These are phyloP conservation scores for Eimeria nieschulzi DNA, from an alignment of 169 alveolate genomes.

Conservation along the genomic window DNA sequence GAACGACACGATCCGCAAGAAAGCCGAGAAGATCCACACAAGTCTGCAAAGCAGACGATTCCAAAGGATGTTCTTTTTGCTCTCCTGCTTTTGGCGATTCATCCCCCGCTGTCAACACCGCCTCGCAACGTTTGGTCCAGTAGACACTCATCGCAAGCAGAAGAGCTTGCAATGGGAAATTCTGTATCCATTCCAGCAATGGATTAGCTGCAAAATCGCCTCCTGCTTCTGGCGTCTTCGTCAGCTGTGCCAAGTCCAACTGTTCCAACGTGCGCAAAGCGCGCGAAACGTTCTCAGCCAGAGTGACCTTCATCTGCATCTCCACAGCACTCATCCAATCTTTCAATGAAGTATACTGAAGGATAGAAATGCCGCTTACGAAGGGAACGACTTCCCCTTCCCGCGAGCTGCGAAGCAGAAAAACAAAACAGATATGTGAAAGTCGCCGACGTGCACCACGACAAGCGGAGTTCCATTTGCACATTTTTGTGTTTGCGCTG, in stretches of 20 bases:
- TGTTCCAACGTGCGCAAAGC: conserved; percentile 81
- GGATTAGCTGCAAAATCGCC: conserved; percentile 2
- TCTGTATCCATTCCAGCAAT: conserved; percentile 81
- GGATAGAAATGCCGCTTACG: conserved; percentile 83
- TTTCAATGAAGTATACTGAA: conserved; percentile 89
- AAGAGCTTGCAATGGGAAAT: conserved; percentile 90
- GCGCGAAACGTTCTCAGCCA: conserved; percentile 86
- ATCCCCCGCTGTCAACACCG: conserved; percentile 68
- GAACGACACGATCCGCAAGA: conserved; percentile 92
- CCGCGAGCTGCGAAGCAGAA: conserved; percentile 42
- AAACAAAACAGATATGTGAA: neutral
- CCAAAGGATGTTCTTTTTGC: conserved; percentile 49
- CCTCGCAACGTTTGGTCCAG: conserved; percentile 91
- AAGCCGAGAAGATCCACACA: conserved; percentile 82
- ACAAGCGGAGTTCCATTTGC: neutral
- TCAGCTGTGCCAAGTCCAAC: conserved; percentile 26
- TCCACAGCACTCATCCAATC: conserved; percentile 92
- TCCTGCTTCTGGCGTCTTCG: neutral
- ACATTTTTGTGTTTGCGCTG: neutral
- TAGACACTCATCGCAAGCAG: conserved; percentile 86
- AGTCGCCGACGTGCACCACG: neutral
- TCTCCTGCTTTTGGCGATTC: neutral
- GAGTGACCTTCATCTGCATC: conserved; percentile 83
- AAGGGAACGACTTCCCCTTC: conserved; percentile 86
- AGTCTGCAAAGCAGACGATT: conserved; percentile 70